Evolutionary conservation across 495 filamentous ascomycete species (phyloP), one percentile per base, ranked within the genome.

Genomic region (Penicillium odoratum): DNA sequence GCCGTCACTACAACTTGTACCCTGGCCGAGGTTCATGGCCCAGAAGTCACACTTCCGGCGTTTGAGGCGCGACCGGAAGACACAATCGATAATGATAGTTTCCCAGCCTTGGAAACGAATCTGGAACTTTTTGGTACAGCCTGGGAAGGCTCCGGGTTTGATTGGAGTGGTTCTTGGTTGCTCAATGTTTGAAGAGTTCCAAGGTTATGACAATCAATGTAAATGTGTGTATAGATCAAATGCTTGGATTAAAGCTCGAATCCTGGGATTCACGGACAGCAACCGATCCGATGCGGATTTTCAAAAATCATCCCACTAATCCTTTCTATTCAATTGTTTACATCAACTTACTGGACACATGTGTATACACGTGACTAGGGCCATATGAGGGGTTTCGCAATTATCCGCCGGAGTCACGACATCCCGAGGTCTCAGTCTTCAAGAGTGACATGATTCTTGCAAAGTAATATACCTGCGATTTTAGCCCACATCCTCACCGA

Each of bases 131-230:
- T 68, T 28, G 61, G 57, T 13, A 69, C 56, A 36, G 59, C 48
- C 31, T 69, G 67, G 67, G 67, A 69, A 58, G 67, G 67, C 4
- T 61, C 64, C 18, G 67, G 65, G 1, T 68, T 69, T 57, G 67
- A 69, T 33, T 69, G 67, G 67, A 68, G 62, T 58, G 64, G 67
- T 15, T 68, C 67, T 9, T 69, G 67, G 67, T 33, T 69, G 4
- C 59, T 69, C 7, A 69, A 63, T 59, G 18, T 68, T 18, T 56
- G 44, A 7, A 44, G 9, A 42, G 4, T 48, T 4, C 16, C 21
- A 21, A 21, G 13, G 1, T 16, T 26, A 13, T 7, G 33, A 13
- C 46, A 31, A 16, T 7, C 31, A 10, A 33, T 25, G 7, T 67
- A 8, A 64, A 60, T 60, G 16, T 65, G 21, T 40, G 44, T 7